Evolutionary conservation across 2,329 filamentous ascomycete genomes (phyloP).

Genomic region (Neoarthrinium moseri): DNA sequence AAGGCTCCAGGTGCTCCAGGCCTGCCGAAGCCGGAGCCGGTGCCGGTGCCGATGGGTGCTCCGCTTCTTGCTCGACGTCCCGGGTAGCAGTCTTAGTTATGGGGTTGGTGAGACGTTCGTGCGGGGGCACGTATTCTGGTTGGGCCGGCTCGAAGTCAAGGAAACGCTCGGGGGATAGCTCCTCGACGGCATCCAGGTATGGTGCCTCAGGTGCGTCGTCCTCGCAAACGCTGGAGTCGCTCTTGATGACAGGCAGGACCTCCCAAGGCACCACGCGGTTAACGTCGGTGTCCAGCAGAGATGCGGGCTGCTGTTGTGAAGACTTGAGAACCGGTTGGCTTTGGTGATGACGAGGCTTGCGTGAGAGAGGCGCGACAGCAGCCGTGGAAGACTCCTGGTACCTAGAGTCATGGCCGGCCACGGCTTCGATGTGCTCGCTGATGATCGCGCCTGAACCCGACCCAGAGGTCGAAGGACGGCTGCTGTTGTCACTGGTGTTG

Average conservation of each 20-base stretch:
- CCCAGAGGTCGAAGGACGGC: constrained; percentile 1
- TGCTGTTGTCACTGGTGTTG: constrained; percentile 9
- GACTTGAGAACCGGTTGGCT: constrained; percentile 52
- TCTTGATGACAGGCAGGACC: constrained; percentile 1
- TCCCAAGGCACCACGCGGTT: constrained; percentile 5
- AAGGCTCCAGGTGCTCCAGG: constrained; percentile 15
- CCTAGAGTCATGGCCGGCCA: no score
- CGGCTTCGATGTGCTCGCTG: constrained; percentile 1
- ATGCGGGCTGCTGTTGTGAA: constrained; percentile 28
- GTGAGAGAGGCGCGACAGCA: not conserved
- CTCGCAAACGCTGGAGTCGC: constrained; percentile 15
- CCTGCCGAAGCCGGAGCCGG: constrained; percentile 35
- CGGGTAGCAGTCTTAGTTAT: constrained; percentile 8
- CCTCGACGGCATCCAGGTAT: constrained; percentile 46
- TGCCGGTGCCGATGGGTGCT: constrained; percentile 1
- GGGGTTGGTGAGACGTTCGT: not conserved
- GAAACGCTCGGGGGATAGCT: constrained; percentile 26
- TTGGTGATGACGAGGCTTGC: constrained; percentile 44
- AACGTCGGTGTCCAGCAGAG: constrained; percentile 12
- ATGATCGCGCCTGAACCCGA: not conserved
- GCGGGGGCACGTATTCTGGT: not conserved
- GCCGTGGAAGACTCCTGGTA: not conserved
- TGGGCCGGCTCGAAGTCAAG: constrained; percentile 10
- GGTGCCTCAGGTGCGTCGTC: constrained; percentile 38
- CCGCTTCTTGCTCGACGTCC: constrained; percentile 11